Evolutionary conservation across 257 asterid genomes (phyloP).

Genomic region (Solanum rostratum): DNA sequence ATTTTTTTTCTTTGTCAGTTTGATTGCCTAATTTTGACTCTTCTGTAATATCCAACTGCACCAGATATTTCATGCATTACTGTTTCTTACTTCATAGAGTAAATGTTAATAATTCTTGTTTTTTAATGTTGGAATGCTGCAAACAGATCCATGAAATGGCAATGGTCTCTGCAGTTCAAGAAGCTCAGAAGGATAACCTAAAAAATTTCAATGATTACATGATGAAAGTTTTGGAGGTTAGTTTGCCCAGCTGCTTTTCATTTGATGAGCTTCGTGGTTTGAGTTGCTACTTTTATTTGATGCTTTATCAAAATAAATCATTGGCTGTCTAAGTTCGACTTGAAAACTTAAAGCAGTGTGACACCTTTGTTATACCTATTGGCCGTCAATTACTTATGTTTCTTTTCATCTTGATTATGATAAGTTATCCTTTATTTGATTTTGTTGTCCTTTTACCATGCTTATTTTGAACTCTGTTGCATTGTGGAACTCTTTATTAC

Average conservation of each 20-base stretch:
- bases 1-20: neutral
- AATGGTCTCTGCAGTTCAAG: constrained; percentile 92
- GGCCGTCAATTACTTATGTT: neutral
- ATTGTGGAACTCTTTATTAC: constrained; percentile 10
- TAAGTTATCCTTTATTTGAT: neutral
- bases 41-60: neutral
- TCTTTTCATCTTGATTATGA: neutral
- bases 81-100: neutral
- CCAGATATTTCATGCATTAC: neutral
- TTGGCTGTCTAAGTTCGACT: neutral
- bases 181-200: constrained; percentile 89
- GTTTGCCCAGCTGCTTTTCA: neutral
- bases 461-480: neutral
- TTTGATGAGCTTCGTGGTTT: neutral
- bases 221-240: constrained; percentile 95
- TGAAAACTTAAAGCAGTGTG: neutral
- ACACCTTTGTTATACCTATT: neutral
- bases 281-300: neutral
- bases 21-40: neutral
- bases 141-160: constrained; percentile 94
- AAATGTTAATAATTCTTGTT: constrained; percentile 1
- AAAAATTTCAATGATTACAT: constrained; percentile 79
- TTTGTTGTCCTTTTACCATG: neutral
- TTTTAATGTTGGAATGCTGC: constrained; percentile 8
- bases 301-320: neutral